These are phyloP conservation scores for Chaetomiaceae sp. DNA, from an alignment of 2,329 filamentous ascomycete genomes.

Conservation along the genomic window DNA sequence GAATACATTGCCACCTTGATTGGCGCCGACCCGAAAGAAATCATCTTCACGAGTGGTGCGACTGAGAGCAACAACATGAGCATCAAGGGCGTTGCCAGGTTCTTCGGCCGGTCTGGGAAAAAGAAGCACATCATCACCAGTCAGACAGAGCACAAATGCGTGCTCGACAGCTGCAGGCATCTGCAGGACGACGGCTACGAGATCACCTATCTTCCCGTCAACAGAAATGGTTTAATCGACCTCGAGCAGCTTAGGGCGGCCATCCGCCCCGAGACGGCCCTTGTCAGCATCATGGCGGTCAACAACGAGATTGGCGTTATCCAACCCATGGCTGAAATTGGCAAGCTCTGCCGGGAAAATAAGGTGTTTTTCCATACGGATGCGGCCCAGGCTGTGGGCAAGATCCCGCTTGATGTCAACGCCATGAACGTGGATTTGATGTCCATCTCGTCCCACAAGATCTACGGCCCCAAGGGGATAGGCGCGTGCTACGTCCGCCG, in stretches of 20 bases:
- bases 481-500: conserved; percentile 94
- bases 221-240: conserved; percentile 77
- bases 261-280: conserved; percentile 81
- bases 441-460: conserved; percentile 98
- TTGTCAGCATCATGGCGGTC: conserved; percentile 97
- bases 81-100: conserved; percentile 94
- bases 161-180: conserved; percentile 94
- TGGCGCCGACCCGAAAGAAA: conserved; percentile 93
- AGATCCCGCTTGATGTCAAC: conserved; percentile 95
- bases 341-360: conserved; percentile 80
- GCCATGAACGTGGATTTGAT: conserved; percentile 97
- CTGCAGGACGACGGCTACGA: conserved; percentile 95
- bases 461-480: conserved; percentile 96
- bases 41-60: conserved; percentile 96
- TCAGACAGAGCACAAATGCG: conserved; percentile 98
- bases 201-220: conserved; percentile 92
- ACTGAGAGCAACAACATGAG: conserved; percentile 99
- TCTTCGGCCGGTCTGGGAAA: conserved; percentile 88
- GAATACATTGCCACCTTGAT: conserved; percentile 80
- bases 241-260: conserved; percentile 82
- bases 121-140: conserved; percentile 98
- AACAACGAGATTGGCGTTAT: conserved; percentile 99
- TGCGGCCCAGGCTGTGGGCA: conserved; percentile 94
- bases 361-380: conserved; percentile 99
- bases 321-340: conserved; percentile 90